Conservation (phyloP, 2,329 filamentous ascomycete genomes). For the Pseudomassariella vexata region DNA sequence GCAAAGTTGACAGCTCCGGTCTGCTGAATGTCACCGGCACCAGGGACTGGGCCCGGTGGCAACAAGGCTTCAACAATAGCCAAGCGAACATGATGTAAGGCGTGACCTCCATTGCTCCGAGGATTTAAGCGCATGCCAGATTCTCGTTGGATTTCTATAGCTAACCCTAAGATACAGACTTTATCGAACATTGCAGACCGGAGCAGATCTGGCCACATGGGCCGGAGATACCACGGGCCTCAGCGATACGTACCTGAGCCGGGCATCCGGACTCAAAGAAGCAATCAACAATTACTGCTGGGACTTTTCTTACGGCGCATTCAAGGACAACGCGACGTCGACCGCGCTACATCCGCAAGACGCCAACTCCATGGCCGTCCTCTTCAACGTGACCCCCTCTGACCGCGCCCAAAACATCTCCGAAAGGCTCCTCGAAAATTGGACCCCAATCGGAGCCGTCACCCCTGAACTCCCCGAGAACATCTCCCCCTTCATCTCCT, state of each 20-base stretch:
- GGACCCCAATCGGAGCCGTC: conserved; percentile 49
- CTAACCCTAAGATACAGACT: background rate
- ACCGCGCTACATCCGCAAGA: conserved; percentile 53
- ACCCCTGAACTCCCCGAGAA: conserved; percentile 52
- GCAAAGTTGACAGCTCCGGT: conserved; percentile 22
- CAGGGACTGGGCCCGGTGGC: conserved; percentile 45
- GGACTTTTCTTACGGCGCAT: conserved; percentile 40
- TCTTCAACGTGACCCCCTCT: conserved; percentile 35
- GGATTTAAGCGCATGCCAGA: background rate
- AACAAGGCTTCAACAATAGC: conserved; percentile 42
- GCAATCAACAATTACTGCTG: conserved; percentile 43
- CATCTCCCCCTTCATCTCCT: conserved; percentile 52
- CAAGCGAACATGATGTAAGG: conserved; percentile 41
- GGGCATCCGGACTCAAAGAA: conserved; percentile 32
- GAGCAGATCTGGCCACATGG: conserved; percentile 42
- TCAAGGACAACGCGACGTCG: conserved; percentile 32
- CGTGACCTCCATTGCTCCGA: no score
- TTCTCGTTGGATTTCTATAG: background rate
- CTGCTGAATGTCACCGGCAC: conserved; percentile 43
- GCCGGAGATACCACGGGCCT: conserved; percentile 33
- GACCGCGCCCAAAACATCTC: conserved; percentile 34
- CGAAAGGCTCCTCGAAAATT: conserved; percentile 40
- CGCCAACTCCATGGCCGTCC: conserved; percentile 49
- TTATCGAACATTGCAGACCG: conserved; percentile 49
- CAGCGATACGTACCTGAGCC: conserved; percentile 30